Percentiles rank a stretch among this genome's conserved stretches.
Evolutionary conservation across 371 early-diverging fungal genomes (phyloP).

Genomic region (Nematocida sp.): DNA sequence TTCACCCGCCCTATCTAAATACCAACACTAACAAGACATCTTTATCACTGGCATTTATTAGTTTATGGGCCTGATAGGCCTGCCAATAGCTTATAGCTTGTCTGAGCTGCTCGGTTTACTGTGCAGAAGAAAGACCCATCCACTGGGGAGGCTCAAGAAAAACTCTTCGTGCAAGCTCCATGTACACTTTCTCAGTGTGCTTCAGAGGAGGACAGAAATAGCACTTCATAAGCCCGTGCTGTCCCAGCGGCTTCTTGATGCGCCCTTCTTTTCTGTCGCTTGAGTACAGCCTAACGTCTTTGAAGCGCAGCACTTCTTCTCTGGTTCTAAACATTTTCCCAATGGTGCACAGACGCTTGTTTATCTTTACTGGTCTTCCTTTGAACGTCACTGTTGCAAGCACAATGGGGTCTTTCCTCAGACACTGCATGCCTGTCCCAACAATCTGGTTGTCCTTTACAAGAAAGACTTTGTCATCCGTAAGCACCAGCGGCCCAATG

Average conservation of each 20-base stretch:
- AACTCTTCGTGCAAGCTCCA: constrained; percentile 62
- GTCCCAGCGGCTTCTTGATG: constrained; percentile 62
- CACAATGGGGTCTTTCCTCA: constrained; percentile 55
- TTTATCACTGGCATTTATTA: no score
- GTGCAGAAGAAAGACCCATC: not conserved
- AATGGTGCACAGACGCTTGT: constrained; percentile 54
- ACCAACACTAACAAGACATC: no score
- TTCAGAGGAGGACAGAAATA: constrained; percentile 62
- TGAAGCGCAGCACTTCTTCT: constrained; percentile 63
- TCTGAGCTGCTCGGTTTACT: not conserved
- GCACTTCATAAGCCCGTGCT: constrained; percentile 62
- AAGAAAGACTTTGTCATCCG: constrained; percentile 30
- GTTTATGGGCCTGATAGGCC: no score
- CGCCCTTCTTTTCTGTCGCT: constrained; percentile 55
- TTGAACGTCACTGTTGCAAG: constrained; percentile 51
- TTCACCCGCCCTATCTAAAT: no score
- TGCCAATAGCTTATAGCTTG: not conserved
- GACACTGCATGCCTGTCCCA: constrained; percentile 13
- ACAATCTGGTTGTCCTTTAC: constrained; percentile 4
- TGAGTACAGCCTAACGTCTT: constrained; percentile 54
- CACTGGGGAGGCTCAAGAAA: constrained; percentile 32
- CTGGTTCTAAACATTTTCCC: constrained; percentile 61
- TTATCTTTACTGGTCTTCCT: constrained; percentile 60
- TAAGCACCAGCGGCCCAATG: constrained; percentile 55
- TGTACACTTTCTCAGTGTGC: constrained; percentile 56